Percentiles rank a stretch among this genome's conserved stretches.
phyloP scores from a whole-genome alignment of 2,329 filamentous ascomycete genomes.

The Botrytis fabae region DNA sequence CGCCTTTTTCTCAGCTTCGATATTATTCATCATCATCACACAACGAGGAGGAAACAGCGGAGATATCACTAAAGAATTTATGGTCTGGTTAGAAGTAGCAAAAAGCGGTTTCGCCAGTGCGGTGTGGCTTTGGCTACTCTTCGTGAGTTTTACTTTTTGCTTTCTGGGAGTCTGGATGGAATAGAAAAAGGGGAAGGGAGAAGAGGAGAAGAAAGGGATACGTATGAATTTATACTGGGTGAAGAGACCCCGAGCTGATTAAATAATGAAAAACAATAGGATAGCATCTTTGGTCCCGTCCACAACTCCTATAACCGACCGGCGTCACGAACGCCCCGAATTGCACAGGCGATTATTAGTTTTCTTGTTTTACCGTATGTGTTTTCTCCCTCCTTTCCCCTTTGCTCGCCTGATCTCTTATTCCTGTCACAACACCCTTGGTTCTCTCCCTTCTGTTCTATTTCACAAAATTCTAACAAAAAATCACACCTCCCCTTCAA shows the following conservation, averaged over 20 bases:
- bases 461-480: neutral
- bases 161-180: neutral
- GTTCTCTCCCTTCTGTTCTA: neutral
- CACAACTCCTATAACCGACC: neutral
- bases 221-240: neutral
- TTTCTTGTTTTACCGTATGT: neutral
- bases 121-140: neutral
- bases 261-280: neutral
- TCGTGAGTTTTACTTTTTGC: neutral
- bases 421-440: accelerated
- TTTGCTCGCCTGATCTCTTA: neutral
- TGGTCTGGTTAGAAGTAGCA: neutral
- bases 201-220: neutral
- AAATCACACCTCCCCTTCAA: neutral
- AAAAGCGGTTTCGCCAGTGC: neutral
- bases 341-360: neutral
- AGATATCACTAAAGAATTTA: neutral
- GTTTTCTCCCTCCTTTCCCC: neutral
- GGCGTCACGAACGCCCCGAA: neutral
- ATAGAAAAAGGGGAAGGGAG: neutral
- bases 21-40: neutral
- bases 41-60: neutral
- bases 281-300: neutral
- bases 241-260: neutral
- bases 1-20: neutral